These are phyloP conservation scores for Myxozyma nipponensis DNA, from an alignment of 805 yeast genomes.

Conservation along the genomic window DNA sequence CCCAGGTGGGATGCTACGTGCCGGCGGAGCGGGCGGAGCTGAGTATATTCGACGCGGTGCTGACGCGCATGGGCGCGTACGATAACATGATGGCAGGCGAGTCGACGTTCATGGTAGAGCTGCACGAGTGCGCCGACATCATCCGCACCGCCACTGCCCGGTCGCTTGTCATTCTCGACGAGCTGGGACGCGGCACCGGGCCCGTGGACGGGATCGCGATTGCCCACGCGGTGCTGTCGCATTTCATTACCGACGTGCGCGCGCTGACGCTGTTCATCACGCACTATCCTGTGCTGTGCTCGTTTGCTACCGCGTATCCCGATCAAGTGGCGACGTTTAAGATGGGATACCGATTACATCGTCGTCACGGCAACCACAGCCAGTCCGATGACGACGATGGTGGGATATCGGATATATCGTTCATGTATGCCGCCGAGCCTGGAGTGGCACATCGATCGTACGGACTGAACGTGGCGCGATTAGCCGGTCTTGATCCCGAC, in stretches of 20 bases:
- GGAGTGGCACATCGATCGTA: slow-evolving; percentile 63
- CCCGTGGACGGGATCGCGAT: slow-evolving; percentile 78
- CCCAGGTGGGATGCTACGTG: slow-evolving; percentile 72
- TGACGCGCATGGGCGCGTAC: slow-evolving; percentile 69
- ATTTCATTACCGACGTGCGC: slow-evolving; percentile 44
- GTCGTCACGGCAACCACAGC: slow-evolving; percentile 36
- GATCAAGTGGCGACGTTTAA: slow-evolving; percentile 55
- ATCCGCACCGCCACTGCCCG: slow-evolving; percentile 47
- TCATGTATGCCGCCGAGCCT: slow-evolving; percentile 48
- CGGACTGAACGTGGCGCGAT: slow-evolving; percentile 79
- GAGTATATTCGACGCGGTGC: slow-evolving; percentile 61
- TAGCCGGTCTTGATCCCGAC: slow-evolving; percentile 52
- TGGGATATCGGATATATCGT: slow-evolving; percentile 42
- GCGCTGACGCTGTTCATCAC: slow-evolving; percentile 76
- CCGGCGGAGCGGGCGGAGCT: slow-evolving; percentile 61
- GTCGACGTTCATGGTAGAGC: slow-evolving; percentile 79
- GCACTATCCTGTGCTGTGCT: slow-evolving; percentile 68
- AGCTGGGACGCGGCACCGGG: slow-evolving; percentile 72
- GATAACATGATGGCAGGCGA: slow-evolving; percentile 72
- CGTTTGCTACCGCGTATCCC: slow-evolving; percentile 44
- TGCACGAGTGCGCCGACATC: slow-evolving; percentile 61
- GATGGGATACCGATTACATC: slow-evolving; percentile 54
- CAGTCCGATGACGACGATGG: slow-evolving; percentile 32
- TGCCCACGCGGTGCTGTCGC: slow-evolving; percentile 66
- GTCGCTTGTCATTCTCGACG: slow-evolving; percentile 66